Evolutionary conservation across 371 early-diverging fungal genomes (phyloP).

Genomic region (Apophysomyces elegans): DNA sequence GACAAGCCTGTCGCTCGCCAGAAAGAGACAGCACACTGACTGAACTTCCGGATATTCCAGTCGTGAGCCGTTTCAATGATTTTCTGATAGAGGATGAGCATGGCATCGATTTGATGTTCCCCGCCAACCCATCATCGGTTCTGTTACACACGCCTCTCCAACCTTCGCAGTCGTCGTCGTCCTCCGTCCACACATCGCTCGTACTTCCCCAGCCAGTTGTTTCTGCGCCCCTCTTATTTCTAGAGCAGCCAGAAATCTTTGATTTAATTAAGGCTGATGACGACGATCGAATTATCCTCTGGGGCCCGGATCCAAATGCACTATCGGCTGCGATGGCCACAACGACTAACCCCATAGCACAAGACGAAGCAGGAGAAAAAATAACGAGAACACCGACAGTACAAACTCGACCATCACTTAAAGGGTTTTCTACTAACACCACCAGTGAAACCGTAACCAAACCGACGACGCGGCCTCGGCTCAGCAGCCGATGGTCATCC

Average conservation of each 20-base stretch:
- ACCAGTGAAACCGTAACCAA: slow-evolving; percentile 22
- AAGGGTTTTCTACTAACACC: slow-evolving; percentile 44
- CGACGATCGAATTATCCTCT: slow-evolving; percentile 61
- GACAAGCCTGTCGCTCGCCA: slow-evolving; percentile 9
- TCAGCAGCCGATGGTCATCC: slow-evolving; percentile 18
- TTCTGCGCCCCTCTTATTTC: slow-evolving; percentile 35
- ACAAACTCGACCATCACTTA: slow-evolving; percentile 22
- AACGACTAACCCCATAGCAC: slow-evolving; percentile 18
- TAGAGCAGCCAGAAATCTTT: slow-evolving; percentile 53
- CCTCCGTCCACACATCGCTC: slow-evolving; percentile 6
- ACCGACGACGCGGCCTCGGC: slow-evolving; percentile 17
- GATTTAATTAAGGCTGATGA: slow-evolving; percentile 56
- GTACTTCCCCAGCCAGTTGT: slow-evolving; percentile 17
- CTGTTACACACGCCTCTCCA: slow-evolving; percentile 6
- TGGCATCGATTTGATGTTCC: slow-evolving; percentile 27
- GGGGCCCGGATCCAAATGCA: slow-evolving; percentile 52
- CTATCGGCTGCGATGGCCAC: slow-evolving; percentile 45
- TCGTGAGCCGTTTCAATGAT: slow-evolving; percentile 47
- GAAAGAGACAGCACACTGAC: slow-evolving; percentile 5
- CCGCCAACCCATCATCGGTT: slow-evolving; percentile 37
- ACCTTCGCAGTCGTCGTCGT: slow-evolving; percentile 6
- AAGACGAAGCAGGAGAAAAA: slow-evolving; percentile 7
- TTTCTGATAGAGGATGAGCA: slow-evolving; percentile 25
- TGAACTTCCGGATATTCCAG: slow-evolving; percentile 40
- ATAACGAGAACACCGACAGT: slow-evolving; percentile 8